Evolutionary conservation across 306 rosid species (phyloP), one percentile per base, ranked within the genome.

Genomic region (Inga laurina): DNA sequence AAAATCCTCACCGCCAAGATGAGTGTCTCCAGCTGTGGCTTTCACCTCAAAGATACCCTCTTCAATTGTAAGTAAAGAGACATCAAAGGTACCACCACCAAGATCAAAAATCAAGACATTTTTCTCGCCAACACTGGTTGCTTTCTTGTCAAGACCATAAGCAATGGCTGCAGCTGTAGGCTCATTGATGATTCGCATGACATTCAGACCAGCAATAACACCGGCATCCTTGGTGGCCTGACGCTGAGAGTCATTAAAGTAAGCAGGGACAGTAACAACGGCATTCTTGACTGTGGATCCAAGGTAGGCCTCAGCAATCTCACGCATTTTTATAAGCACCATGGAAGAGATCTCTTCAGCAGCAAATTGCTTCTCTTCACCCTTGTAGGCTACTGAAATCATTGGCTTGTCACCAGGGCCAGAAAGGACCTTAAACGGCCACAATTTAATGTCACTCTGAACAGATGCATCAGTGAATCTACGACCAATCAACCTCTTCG

Each of bases 31-130:
- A 65, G 94, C 94, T 7, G 94, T 91, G 86, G 93, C 91, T 77
- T 89, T 91, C 79, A 91, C 94, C 87, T 91, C 94, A 30, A 91
- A 91, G 85, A 91, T 91, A 83, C 94, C 94, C 89, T 91, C 94
- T 64, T 91, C 93, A 77, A 91, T 91, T 4, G 94, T 91, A 3
- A 91, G 88, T 57, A 91, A 89, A 52, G 94, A 91, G 12, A 91
- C 94, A 86, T 91, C 94, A 81, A 91, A 91, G n/a, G 94, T 91
- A 66, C 93, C 93, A 43, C 93, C 93, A 14, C 94, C 93, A 32
- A 91, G 94, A 61, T 91, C 92, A 45, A 91, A 91, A 76, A 90
- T 90, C 90, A 90, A 43, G 2, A 90, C 93, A 84, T 90, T 90
- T 83, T 90, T 90, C 85, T 90, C 93, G 4, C 93, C 93, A 9